phyloP scores from a whole-genome alignment of 495 filamentous ascomycete genomes.

The Aspergillus ostianus region DNA sequence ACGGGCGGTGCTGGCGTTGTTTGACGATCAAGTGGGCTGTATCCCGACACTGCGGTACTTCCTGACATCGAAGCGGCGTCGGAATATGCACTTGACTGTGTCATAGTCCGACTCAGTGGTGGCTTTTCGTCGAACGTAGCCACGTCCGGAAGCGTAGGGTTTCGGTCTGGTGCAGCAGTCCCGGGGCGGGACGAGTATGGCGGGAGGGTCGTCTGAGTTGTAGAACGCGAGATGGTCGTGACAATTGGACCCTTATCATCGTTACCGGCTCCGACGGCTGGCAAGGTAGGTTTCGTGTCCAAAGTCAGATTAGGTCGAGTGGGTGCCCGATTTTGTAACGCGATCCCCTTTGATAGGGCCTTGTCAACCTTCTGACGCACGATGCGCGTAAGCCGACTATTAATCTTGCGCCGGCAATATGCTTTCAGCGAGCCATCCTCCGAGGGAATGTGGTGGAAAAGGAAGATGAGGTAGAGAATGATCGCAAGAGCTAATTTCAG shows the following conservation, averaged over 20 bases:
- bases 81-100: constrained; percentile 42
- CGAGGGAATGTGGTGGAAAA: constrained; percentile 84
- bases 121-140: constrained; percentile 23
- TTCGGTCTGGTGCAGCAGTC: constrained; percentile 30
- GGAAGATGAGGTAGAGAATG: constrained; percentile 78
- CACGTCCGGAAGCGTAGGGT: constrained; percentile 44
- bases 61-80: constrained; percentile 53
- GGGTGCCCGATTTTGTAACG: constrained; percentile 57
- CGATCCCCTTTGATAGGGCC: constrained; percentile 72
- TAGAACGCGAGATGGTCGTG: constrained; percentile 60
- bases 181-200: constrained; percentile 57
- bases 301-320: constrained; percentile 50
- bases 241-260: constrained; percentile 57
- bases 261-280: constrained; percentile 50
- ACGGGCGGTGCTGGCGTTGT: constrained; percentile 27
- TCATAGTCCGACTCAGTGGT: constrained; percentile 39
- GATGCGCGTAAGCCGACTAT: constrained; percentile 74
- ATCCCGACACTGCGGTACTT: constrained; percentile 59
- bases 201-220: constrained; percentile 66
- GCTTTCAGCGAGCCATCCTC: constrained; percentile 73
- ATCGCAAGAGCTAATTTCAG: constrained; percentile 70
- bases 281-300: constrained; percentile 63
- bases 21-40: constrained; percentile 43
- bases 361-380: constrained; percentile 80
- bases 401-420: constrained; percentile 89